phyloP scores from a whole-genome alignment of 2,329 filamentous ascomycete species.

The Juglanconis juglandina region DNA sequence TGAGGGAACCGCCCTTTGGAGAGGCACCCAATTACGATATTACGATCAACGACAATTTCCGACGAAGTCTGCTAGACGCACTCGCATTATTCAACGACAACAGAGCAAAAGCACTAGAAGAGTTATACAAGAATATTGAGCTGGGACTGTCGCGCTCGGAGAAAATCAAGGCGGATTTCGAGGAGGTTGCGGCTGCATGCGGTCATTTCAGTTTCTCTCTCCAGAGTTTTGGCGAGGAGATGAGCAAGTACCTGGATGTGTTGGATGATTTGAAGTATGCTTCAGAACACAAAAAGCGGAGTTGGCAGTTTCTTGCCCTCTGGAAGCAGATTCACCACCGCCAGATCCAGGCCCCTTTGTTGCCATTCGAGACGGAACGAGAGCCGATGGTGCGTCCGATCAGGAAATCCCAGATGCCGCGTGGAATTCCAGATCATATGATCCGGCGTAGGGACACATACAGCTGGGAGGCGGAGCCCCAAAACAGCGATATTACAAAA shows the following conservation, averaged over 20 bases:
- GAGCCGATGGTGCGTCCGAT: constrained; percentile 44
- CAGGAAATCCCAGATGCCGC: constrained; percentile 52
- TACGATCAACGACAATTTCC: constrained; percentile 73
- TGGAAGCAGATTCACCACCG: constrained; percentile 48
- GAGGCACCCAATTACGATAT: constrained; percentile 65
- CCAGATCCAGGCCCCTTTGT: constrained; percentile 17
- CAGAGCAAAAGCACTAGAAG: constrained; percentile 69
- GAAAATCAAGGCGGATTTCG: constrained; percentile 84
- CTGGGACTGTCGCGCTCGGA: constrained; percentile 65
- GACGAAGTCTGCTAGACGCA: constrained; percentile 75
- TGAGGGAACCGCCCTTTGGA: constrained; percentile 82
- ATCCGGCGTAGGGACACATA: constrained; percentile 50
- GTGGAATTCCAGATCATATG: constrained; percentile 54
- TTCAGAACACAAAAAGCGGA: constrained; percentile 57
- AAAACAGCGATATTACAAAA: constrained; percentile 42
- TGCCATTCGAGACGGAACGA: constrained; percentile 39
- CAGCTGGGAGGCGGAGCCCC: constrained; percentile 53
- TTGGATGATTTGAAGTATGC: constrained; percentile 79
- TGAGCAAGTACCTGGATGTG: constrained; percentile 76
- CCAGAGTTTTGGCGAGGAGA: constrained; percentile 85
- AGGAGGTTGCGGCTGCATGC: constrained; percentile 96
- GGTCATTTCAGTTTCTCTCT: constrained; percentile 94
- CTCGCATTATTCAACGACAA: constrained; percentile 74
- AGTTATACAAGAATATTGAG: constrained; percentile 78
- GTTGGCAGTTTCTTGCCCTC: constrained; percentile 84